phyloP scores from a whole-genome alignment of 2,329 filamentous ascomycete genomes.

The Aspergillus thermomutatus region DNA sequence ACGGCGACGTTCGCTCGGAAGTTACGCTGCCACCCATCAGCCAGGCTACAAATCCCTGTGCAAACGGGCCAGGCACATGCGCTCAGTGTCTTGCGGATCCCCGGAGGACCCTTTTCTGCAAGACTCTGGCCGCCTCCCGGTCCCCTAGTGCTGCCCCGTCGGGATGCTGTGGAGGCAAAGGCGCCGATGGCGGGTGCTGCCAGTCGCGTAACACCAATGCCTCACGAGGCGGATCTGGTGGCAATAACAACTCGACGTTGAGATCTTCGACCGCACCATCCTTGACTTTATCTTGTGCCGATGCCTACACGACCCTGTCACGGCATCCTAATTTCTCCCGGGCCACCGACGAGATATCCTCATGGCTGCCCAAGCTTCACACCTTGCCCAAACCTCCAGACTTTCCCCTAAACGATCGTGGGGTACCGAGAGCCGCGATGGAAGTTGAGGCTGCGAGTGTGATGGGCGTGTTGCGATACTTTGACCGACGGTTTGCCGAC shows the following conservation, averaged over 20 bases:
- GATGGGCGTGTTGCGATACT: slow-evolving; percentile 79
- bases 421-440: slow-evolving; percentile 52
- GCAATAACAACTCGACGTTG: slow-evolving; percentile 24
- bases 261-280: slow-evolving; percentile 34
- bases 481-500: slow-evolving; percentile 66
- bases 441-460: slow-evolving; percentile 81
- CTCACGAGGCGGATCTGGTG: slow-evolving; percentile 17
- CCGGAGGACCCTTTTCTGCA: slow-evolving; percentile 78
- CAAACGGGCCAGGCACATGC: slow-evolving; percentile 73
- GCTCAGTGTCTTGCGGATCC: slow-evolving; percentile 75
- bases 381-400: slow-evolving; percentile 47
- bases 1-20: slow-evolving; percentile 56
- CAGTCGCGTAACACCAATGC: slow-evolving; percentile 34
- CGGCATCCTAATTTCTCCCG: slow-evolving; percentile 73
- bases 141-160: slow-evolving; percentile 38
- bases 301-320: slow-evolving; percentile 74
- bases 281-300: slow-evolving; percentile 68
- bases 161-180: slow-evolving; percentile 60
- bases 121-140: slow-evolving; percentile 67
- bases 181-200: slow-evolving; percentile 62
- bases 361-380: slow-evolving; percentile 71
- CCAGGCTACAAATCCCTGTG: slow-evolving; percentile 45
- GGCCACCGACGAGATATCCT: slow-evolving; percentile 69
- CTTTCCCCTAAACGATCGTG: slow-evolving; percentile 25
- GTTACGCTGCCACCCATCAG: slow-evolving; percentile 41